Conservation (phyloP, 148 eudicot species). For the Heliosperma pusillum region DNA sequence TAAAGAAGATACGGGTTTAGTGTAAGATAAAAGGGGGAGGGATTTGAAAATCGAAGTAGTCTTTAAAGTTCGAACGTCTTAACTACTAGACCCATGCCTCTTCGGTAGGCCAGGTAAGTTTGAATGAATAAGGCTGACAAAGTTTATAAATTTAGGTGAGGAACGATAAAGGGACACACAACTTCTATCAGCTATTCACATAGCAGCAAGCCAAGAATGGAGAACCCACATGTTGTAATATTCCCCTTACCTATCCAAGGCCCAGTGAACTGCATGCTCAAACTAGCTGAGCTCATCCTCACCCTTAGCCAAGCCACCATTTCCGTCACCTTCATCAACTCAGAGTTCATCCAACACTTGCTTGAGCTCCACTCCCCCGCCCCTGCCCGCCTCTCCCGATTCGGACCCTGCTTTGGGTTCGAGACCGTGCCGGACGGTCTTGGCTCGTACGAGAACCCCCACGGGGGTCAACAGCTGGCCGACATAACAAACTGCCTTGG, state of each 20-base stretch:
- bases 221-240: slow-evolving; percentile 33
- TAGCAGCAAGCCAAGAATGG: neutral
- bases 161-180: neutral
- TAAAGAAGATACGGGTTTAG: no score
- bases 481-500: slow-evolving; percentile 18
- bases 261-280: slow-evolving; percentile 39
- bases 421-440: slow-evolving; percentile 35
- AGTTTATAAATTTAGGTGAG: no score
- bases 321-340: slow-evolving; percentile 34
- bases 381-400: slow-evolving; percentile 16
- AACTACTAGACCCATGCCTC: no score
- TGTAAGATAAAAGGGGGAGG: no score
- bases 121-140: no score
- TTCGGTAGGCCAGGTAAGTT: no score
- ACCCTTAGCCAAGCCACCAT: slow-evolving; percentile 19
- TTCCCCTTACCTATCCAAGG: slow-evolving; percentile 44
- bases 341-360: slow-evolving; percentile 25
- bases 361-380: slow-evolving; percentile 19
- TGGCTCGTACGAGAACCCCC: slow-evolving; percentile 28
- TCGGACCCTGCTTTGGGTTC: slow-evolving; percentile 18
- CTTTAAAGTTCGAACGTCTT: no score
- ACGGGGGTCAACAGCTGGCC: slow-evolving; percentile 6
- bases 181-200: neutral
- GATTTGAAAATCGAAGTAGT: no score
- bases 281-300: slow-evolving; percentile 35